A percentile compares a stretch with the other conserved stretches of the same genome.
phyloP scores from a whole-genome alignment of 2,329 filamentous ascomycete species.

The Epichloe brachyelytri region DNA sequence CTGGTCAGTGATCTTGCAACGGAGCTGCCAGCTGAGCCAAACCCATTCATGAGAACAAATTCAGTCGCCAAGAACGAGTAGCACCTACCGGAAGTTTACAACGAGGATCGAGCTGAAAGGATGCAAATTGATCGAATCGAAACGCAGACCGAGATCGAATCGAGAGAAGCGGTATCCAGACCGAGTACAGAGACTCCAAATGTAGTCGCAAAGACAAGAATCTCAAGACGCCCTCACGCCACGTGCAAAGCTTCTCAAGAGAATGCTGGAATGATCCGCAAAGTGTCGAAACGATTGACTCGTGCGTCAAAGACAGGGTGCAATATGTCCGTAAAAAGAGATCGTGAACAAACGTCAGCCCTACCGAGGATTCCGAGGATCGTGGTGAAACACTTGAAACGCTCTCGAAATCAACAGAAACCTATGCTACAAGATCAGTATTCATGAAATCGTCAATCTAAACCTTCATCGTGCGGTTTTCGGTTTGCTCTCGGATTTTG shows the following conservation, averaged over 20 bases:
- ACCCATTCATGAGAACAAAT: background rate
- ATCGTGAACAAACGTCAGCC: constrained; percentile 20
- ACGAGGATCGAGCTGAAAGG: constrained; percentile 12
- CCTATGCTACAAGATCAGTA: constrained; percentile 17
- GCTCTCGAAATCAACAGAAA: constrained; percentile 29
- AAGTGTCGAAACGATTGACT: constrained; percentile 4
- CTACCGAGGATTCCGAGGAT: constrained; percentile 28
- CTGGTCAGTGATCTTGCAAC: background rate
- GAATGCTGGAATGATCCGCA: constrained; percentile 16
- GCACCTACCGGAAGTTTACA: constrained; percentile 6
- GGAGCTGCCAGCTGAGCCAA: background rate
- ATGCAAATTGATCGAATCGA: constrained; percentile 16
- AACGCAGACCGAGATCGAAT: constrained; percentile 20
- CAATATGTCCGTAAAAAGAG: constrained; percentile 11
- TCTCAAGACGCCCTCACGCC: constrained; percentile 29
- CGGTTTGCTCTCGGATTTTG: background rate
- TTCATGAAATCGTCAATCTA: background rate
- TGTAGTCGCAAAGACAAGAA: constrained; percentile 24
- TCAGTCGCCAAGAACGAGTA: background rate
- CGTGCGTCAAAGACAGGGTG: constrained; percentile 14
- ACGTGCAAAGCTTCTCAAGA: constrained; percentile 18
- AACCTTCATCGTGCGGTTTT: background rate
- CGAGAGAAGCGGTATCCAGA: constrained; percentile 24
- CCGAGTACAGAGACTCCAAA: constrained; percentile 24
- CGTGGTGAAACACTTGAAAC: constrained; percentile 25